Base-by-base conservation (phyloP, 768 basidiomycete genomes). In the Exsudoporus frostii region DNA sequence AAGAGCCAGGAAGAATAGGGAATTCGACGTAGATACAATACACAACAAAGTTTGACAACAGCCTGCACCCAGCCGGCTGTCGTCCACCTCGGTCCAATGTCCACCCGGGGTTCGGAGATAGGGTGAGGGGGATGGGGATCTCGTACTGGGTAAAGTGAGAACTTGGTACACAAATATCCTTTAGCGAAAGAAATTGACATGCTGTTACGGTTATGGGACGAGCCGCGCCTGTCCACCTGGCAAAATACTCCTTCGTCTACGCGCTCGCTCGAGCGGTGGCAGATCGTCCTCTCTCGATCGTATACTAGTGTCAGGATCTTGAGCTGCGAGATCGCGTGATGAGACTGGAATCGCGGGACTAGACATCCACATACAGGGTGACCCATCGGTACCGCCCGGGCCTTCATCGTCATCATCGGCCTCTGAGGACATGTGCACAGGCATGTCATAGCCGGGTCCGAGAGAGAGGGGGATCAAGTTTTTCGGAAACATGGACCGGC, bases 401-500 rank as follows among this genome's bases (percentile, higher is more conserved):
- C 74, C 73, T 42, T 60, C 69, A 7, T 53, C 63, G 22, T 72
- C 70, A 4, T 63, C 63, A 14, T 68, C 68, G 1, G 49, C 57
- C 46, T 68, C 66, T 1, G 61, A 69, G 7, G 68, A 68, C 52
- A 56, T 36, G 42, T 67, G 36, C 25, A 51, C 7, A 1, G 56
- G 43, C 9, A 39, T 37, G 4, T 65, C 58, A 27, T 27, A 15
- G 5, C 24, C 55, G 3, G 60, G 57, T 36, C 46, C 53, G 0
- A 63, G 64, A 5, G 67, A 69, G 14, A 24, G 57, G 1, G 71
- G 73, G 17, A 76, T 71, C 59, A 85, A 73, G 22, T 80, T 67
- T 57, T 81, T 85, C 0, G 89, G 88, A 41, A 90, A 68, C 77
- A 87, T 83, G 4, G 90, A 88, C 45, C 84, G 81, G 20, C 88